A percentile compares a stretch with the other conserved stretches of the same genome.
Conservation (phyloP, 169 alveolate genomes). For the Amoebophrya sp. region DNA sequence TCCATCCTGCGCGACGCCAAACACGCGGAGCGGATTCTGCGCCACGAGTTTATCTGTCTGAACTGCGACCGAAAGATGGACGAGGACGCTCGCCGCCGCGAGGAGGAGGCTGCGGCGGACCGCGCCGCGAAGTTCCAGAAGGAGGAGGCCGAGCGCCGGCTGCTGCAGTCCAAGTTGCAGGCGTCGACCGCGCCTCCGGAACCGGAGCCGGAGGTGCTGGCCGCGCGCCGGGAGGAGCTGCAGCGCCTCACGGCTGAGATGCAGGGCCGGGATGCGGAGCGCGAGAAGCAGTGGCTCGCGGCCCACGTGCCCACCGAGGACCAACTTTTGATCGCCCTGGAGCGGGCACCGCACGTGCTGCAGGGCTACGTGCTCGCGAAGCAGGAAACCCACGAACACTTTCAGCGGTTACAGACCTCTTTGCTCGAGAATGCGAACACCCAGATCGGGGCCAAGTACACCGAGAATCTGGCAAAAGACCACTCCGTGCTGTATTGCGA, state of each 20-base stretch:
- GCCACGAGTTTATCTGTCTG: background rate
- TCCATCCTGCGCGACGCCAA: background rate
- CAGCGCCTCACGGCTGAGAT: background rate
- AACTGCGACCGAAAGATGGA: background rate
- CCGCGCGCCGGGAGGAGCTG: background rate
- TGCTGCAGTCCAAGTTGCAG: background rate
- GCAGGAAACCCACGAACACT: background rate
- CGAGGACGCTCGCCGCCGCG: background rate
- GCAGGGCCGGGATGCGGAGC: background rate
- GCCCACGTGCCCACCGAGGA: background rate
- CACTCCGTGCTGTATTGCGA: background rate
- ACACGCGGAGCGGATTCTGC: background rate
- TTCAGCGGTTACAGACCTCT: background rate
- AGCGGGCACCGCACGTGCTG: conserved; percentile 7
- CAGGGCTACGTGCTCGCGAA: conserved; percentile 9
- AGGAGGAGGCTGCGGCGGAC: background rate
- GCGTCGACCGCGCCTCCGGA: background rate
- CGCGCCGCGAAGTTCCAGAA: background rate
- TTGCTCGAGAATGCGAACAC: background rate
- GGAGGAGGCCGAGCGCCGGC: background rate
- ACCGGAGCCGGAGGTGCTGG: background rate
- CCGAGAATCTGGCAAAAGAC: background rate
- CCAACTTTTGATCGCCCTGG: background rate
- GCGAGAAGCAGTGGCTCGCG: background rate
- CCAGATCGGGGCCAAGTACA: background rate